A percentile compares a stretch with the other conserved stretches of the same genome.
Conservation (phyloP, 495 filamentous ascomycete species). For the Hypoxylon subgilvum region DNA sequence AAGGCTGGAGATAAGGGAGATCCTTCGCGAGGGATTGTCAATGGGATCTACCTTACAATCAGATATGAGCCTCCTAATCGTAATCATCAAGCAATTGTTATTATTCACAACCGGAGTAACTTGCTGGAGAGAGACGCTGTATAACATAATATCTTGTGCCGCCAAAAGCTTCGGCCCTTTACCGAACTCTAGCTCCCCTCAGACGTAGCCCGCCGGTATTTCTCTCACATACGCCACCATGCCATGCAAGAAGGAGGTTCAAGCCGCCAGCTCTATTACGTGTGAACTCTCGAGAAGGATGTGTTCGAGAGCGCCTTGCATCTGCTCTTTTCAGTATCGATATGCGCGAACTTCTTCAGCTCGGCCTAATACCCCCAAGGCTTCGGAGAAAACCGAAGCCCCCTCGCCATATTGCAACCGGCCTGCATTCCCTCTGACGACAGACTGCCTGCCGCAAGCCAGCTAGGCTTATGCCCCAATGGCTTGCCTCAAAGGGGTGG, state of each 20-base stretch:
- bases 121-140: constrained; percentile 3
- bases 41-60: neutral
- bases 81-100: constrained; percentile 3
- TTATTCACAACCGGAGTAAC: constrained; percentile 1
- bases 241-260: constrained; percentile 5
- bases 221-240: constrained; percentile 29
- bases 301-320: neutral
- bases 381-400: constrained; percentile 23
- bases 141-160: constrained; percentile 8
- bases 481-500: constrained; percentile 17
- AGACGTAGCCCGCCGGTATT: neutral
- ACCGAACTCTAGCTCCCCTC: neutral
- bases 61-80: constrained; percentile 4
- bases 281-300: constrained; percentile 4
- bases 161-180: constrained; percentile 2
- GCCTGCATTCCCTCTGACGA: neutral
- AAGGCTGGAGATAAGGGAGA: constrained; percentile 2
- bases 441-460: constrained; percentile 5
- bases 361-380: constrained; percentile 16
- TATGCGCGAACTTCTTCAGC: constrained; percentile 20
- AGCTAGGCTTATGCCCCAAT: constrained; percentile 17
- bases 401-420: constrained; percentile 15
- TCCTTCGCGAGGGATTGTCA: constrained; percentile 6
- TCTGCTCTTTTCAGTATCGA: constrained; percentile 19
- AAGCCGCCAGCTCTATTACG: constrained; percentile 17